Evolutionary conservation across 2,329 filamentous ascomycete species (phyloP), one percentile per base, ranked within the genome.

Genomic region (Hypoxylon sp.): DNA sequence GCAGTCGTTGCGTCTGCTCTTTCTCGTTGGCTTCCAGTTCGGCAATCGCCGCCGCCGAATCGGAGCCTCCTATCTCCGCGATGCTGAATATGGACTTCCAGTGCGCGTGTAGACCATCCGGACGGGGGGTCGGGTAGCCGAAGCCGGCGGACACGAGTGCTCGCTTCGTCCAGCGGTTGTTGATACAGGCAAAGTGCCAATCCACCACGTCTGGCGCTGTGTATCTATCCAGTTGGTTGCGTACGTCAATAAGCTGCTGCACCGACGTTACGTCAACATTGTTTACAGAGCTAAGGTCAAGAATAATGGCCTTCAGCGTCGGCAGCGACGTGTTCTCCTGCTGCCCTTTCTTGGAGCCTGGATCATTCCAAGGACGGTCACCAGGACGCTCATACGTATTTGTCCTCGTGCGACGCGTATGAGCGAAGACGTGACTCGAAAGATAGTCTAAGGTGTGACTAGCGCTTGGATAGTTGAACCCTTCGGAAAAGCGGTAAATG

Each of bases 61-160:
- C 77, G 3, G 80, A 78, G 17, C 92, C 89, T 60, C 91, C 87
- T 63, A 96, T 87, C 70, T 97, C 92, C 2, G 94, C 91, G 18
- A 98, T 92, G 70, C 87, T 92, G 80, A 97, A 98, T 64, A 98
- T 92, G n/a, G 92, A 91, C 73, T 91, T 93, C 94, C 93, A 98
- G 57, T 90, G 84, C 62, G 85, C 81, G 66, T 84, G 83, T 5
- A 80, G 74, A 1, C 78, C 81, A 56, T 79, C 81, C 52, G 75
- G 77, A 5, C 73, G 73, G 11, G 79, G 79, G 0, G 86, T 85
- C 2, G 92, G 92, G 72, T 89, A 92, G 1, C 94, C 94, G 70
- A 98, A 98, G 10, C 94, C 94, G 20, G 90, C 94, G 1, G 90
- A 86, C 3, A 88, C 89, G 38, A 98, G 86, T 3, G 91, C 93